Base-by-base conservation (phyloP, 805 yeast species). In the Phaffomyces opuntiae region DNA sequence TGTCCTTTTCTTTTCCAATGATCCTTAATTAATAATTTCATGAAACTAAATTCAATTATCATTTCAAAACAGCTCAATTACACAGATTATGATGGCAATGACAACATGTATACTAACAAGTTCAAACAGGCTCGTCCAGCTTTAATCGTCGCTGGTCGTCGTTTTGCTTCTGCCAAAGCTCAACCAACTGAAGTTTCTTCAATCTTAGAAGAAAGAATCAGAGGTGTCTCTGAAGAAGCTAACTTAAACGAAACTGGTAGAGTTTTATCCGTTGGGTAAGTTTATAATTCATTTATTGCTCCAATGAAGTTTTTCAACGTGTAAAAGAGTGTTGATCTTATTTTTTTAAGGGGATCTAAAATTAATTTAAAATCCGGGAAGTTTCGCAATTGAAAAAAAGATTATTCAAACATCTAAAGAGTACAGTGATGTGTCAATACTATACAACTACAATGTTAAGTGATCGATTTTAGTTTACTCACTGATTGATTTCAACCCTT, bases 121-220 rank as follows among this genome's bases (percentile, higher is more conserved):
- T 9, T 42, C 21, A 7, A 26, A 43, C 64, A 80, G 87, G 83
- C 87, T 64, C 87, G 87, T 75, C 87, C 89, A 68, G 72, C 77
- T 51, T 64, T 74, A 61, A 62, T 74, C 60, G 73, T 77, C 65
- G 78, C 83, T 60, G 80, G 78, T 64, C 82, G 89, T 68, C 83
- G 96, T 74, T 87, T 80, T 70, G 97, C 97, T 67, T 80, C 90
- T 50, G 67, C 72, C 49, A 93, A 93, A 83, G 93, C 98, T 67
- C 89, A 95, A 63, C 98, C 99, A 70, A 93, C 98, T 61, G 99
- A 93, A 79, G 99, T 93, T 59, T 90, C 99, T 61, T 88, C 98
- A 51, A 93, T 93, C 77, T 83, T 93, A 68, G 99, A 93, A 80
- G 96, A 93, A 75, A 89, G 95, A 78, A 93, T 93, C 79, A 90